phyloP scores from a whole-genome alignment of 202 grass and related monocot species.

The Alloteropsis angusta region DNA sequence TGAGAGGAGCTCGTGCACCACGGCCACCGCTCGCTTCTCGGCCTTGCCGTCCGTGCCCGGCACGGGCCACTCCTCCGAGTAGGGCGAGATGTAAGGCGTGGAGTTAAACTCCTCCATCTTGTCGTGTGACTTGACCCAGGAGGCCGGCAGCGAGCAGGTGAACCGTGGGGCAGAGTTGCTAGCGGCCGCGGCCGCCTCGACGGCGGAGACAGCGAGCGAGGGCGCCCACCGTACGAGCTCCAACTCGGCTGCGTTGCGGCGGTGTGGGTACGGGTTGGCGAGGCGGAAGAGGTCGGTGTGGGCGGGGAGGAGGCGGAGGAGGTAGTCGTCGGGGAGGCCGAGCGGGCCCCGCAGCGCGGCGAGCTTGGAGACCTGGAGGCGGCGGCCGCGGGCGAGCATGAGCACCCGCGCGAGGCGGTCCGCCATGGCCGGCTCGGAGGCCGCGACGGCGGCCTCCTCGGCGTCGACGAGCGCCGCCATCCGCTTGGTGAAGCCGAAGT shows the following conservation, averaged over 20 bases:
- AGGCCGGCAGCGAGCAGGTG: slow-evolving; percentile 52
- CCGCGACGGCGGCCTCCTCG: slow-evolving; percentile 50
- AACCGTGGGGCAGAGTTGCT: slow-evolving; percentile 28
- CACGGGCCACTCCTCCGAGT: slow-evolving; percentile 29
- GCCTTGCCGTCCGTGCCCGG: slow-evolving; percentile 1
- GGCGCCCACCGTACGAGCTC: slow-evolving; percentile 68
- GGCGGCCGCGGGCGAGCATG: slow-evolving; percentile 54
- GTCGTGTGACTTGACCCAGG: slow-evolving; percentile 52
- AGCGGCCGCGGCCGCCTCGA: slow-evolving; percentile 34
- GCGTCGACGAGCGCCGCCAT: slow-evolving; percentile 65
- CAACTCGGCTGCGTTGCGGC: slow-evolving; percentile 55
- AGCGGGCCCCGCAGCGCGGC: slow-evolving; percentile 55
- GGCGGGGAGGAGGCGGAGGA: slow-evolving; percentile 61
- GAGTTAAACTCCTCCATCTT: slow-evolving; percentile 74
- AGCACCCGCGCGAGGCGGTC: slow-evolving; percentile 56
- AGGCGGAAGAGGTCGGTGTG: slow-evolving; percentile 68
- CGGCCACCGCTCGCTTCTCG: slow-evolving; percentile 52
- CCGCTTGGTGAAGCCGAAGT: slow-evolving; percentile 80
- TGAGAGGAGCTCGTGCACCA: slow-evolving; percentile 79
- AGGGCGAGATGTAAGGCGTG: slow-evolving; percentile 78
- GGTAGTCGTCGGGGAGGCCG: slow-evolving; percentile 74
- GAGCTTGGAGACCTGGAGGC: slow-evolving; percentile 63
- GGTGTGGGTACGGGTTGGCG: slow-evolving; percentile 50
- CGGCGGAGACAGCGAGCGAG: slow-evolving; percentile 44
- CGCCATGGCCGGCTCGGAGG: slow-evolving; percentile 64